Conservation (phyloP, 495 filamentous ascomycete species). For the Neurospora sp. region DNA sequence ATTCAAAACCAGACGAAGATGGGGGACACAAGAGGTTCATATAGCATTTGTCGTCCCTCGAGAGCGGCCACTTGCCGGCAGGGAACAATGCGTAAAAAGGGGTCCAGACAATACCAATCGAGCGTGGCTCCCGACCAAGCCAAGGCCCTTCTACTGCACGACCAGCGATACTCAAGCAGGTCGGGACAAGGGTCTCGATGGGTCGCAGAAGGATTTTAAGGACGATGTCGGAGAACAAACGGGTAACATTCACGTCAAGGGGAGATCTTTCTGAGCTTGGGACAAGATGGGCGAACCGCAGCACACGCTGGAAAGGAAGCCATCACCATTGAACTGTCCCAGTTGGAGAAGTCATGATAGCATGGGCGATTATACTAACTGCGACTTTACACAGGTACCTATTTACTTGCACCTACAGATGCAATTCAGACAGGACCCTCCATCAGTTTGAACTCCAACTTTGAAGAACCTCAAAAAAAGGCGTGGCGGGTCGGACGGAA, state of each 20-base stretch:
- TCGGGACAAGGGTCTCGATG: background rate
- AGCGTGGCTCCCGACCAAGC: background rate
- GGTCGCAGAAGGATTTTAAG: background rate
- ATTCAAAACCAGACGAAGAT: background rate
- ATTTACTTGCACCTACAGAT: background rate
- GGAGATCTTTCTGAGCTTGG: background rate
- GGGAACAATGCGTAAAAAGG: background rate
- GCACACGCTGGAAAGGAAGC: background rate
- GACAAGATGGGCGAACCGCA: background rate
- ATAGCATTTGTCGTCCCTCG: background rate
- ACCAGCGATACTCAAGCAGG: background rate
- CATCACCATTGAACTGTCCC: no score
- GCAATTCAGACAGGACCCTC: background rate
- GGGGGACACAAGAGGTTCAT: background rate
- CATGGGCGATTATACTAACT: no score
- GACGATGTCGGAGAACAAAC: background rate
- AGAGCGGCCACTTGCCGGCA: background rate
- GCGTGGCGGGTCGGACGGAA: background rate
- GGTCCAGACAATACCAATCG: background rate
- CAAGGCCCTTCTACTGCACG: background rate
- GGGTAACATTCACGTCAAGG: background rate
- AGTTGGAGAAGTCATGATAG: no score
- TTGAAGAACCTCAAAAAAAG: background rate
- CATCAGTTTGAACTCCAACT: background rate
- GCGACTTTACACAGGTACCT: no score